Evolutionary conservation across 1,284 basidiomycete genomes (phyloP), one percentile per base, ranked within the genome.

Genomic region (Pulveroboletus sp.): DNA sequence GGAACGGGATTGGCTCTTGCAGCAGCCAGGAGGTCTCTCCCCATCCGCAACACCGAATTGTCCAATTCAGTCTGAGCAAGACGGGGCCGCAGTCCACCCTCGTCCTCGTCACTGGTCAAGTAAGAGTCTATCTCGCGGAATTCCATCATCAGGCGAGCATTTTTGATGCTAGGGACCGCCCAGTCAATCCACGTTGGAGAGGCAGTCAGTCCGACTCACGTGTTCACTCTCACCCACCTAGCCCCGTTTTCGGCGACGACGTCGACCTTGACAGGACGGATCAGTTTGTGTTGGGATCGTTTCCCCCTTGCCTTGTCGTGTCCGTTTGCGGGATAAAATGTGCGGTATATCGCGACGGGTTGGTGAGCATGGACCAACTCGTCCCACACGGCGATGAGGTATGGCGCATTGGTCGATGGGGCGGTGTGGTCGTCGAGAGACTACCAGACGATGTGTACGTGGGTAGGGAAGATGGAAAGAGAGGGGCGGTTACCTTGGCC

Each of bases 61-160:
- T 89, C 85, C 47, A 87, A 79, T 55, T 81, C 75, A n/a, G 65
- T 75, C 54, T 78, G 78, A 3, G 77, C 77, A 6, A 80, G 76
- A 48, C 71, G 70, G 1, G 76, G 72, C 3, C 60, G 56, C 21
- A 26, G 16, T 5, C 78, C 75, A 1, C 70, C 73, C 6, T 82
- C 81, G 33, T 79, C 77, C 9, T 82, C 81, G 3, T 84, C 86
- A 54, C 84, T 87, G 0, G 85, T 89, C 37, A 86, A 64, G 67
- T 91, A 93, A 2, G 89, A 91, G 63, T 93, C 91, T 33, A 88
- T 81, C 72, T 93, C 89, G 40, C 86, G 80, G 61, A 93, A 87
- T 68, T 93, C 91, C 33, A 87, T 79, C 5, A 88, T 69, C 24
- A 93, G 75, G n/a, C 87, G 82, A 1, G 83, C 78, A 55, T 89